Evolutionary conservation across 1,284 basidiomycete species (phyloP), one percentile per base, ranked within the genome.

Genomic region (Cutaneotrichosporon dermatis): DNA sequence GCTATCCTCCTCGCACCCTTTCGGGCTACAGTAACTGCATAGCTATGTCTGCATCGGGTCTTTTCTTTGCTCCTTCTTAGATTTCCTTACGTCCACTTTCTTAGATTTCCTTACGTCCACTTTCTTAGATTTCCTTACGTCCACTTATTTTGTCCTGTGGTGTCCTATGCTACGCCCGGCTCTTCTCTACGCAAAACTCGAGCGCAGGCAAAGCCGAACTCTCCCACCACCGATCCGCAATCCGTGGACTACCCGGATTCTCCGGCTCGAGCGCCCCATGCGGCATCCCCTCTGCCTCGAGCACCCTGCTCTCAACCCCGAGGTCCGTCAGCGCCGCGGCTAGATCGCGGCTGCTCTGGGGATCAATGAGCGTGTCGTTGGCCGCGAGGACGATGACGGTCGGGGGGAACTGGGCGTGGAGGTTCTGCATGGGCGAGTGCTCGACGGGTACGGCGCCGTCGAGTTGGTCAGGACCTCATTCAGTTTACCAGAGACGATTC

Each of bases 251-350:
- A 2, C 25, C 25, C 25, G 25, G 25, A 25, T 25, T 25, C 33
- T 33, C 46, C 10, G 46, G 46, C 46, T 49, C 46, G 4, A 49
- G 46, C 33, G 46, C 46, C 13, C 46, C 46, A 36, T 56, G 55
- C 13, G 55, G 46, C 55, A 56, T 56, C 2, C 34, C 46, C 33
- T 50, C 10, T 4, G 36, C 45, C n/a, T 25, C 40, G 33, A 50
- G 2, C 13, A 56, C 10, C 10, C 11, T n/a, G 40, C 16, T 36
- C 55, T 50, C 46, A 10, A 56, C 55, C 0, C 46, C 55, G 7
- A 43, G 13, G 9, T 49, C 48, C 16, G 15, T 10, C 5, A 56
- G 48, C 1, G 16, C 15, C 33, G 49, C 55, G 34, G 33, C 40
- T 4, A 12, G 37, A 6, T n/a, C 37, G 8, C 13, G 37, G 2